Evolutionary conservation across 2,329 filamentous ascomycete species (phyloP), one percentile per base, ranked within the genome.

Genomic region (Ceratocystis ficicola): DNA sequence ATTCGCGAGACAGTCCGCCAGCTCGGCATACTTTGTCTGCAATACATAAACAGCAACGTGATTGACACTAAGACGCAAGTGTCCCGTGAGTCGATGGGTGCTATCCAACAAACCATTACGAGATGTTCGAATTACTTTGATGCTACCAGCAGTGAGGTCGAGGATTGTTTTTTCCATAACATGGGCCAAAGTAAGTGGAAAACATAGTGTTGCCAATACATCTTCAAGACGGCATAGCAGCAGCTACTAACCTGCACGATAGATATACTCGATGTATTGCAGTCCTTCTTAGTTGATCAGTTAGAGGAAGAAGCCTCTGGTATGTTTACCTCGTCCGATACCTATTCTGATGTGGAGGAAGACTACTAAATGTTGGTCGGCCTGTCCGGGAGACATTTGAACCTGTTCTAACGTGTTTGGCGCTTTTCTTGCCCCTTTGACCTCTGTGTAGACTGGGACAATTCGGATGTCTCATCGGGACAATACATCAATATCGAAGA

Each of bases 291-390:
- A 55, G 77, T 83, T 17, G 82, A 84, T 62, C 80, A 83, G 67
- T 71, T 82, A 65, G 82, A 84, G 68, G 82, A 84, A 64, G 82
- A 84, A 65, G 81, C 75, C 70, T 83, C 82, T 69, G 82, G 82
- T 83, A 81, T 75, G 81, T 80, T 28, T 8, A 65, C 22, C 44
- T 59, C 55, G 17, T 59, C 55, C 30, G 55, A 59, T 59, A 59
- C 55, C 28, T 59, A 36, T 59, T 59, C 61, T 63, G 44, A 63
- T n/a, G 12, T 50, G n/a, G 55, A 59, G 52, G 52, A 57, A n/a
- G 55, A 59, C 28, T 59, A 59, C 28, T 30, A 59, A 15, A 59
- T 59, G 55, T n/a, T 59, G 8, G 44, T 41, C 36, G n/a, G 10
- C 17, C 32, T 63, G 41, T 44, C 36, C 44, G 20, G n/a, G 41